phyloP scores from a whole-genome alignment of 2,329 filamentous ascomycete genomes.

The Ceratocystis diversiconidia region DNA sequence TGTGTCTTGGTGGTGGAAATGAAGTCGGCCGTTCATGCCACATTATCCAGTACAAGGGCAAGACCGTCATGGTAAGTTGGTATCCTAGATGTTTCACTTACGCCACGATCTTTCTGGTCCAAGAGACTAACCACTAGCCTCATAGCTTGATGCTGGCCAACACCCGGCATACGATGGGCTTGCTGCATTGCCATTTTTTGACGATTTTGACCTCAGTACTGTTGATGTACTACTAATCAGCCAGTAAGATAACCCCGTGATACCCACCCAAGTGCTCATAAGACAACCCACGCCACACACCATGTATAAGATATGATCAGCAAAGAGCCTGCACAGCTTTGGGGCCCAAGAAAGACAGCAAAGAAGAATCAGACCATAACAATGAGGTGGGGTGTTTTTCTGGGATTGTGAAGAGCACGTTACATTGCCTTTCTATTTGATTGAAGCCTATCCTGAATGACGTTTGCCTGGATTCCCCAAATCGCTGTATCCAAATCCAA shows the following conservation, averaged over 20 bases:
- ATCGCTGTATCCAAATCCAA: slow-evolving; percentile 5
- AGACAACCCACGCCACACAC: not conserved
- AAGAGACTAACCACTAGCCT: slow-evolving; percentile 19
- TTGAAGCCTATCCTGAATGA: slow-evolving; percentile 9
- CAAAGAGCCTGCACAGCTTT: not conserved
- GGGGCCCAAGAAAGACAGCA: not conserved
- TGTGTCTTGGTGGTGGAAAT: slow-evolving; percentile 87
- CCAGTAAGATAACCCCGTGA: slow-evolving; percentile 60
- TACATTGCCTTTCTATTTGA: slow-evolving; percentile 6
- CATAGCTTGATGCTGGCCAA: slow-evolving; percentile 85
- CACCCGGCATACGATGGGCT: slow-evolving; percentile 94
- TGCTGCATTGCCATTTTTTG: slow-evolving; percentile 87
- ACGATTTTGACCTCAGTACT: slow-evolving; percentile 94
- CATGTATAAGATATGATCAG: not conserved
- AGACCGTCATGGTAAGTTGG: slow-evolving; percentile 78
- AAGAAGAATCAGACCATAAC: slow-evolving; percentile 1
- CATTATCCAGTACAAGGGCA: slow-evolving; percentile 97
- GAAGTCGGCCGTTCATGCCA: slow-evolving; percentile 96
- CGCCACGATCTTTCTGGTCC: not conserved
- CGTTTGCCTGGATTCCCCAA: not conserved
- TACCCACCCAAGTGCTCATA: not conserved
- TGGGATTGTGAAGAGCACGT: slow-evolving; percentile 3
- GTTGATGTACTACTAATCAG: slow-evolving; percentile 95
- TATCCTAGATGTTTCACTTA: not conserved
- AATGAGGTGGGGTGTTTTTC: slow-evolving; percentile 3